Base-by-base conservation (phyloP, 305 asterid genomes). In the Fraxinus baroniana region DNA sequence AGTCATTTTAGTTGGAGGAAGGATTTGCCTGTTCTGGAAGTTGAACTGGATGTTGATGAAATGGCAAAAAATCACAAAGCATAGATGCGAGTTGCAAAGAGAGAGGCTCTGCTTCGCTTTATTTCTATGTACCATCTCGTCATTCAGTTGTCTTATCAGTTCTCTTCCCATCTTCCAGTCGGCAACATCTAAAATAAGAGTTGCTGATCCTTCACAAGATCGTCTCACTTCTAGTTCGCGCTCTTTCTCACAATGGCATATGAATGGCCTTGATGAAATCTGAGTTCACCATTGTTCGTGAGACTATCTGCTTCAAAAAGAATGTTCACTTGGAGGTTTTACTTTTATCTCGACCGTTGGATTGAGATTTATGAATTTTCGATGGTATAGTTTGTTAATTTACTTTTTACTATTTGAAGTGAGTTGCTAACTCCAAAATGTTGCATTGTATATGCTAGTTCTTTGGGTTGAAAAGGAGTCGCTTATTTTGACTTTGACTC, bases 41-140 rank as follows among this genome's bases (percentile, higher is more conserved):
- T 93, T 74, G 98, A 95, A 88, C 92, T 93, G 68, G 96, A 95
- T 81, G 91, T 95, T 15, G 97, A 92, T 37, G 98, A 95, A 87
- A 87, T 95, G 97, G 89, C 87, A 22, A 90, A 89, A 68, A 91
- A 89, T 87, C 97, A 92, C 86, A 92, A 92, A 88, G 86, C 89
- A 10, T 91, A 88, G 90, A 77, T 52, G 36, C 13, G 75, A 70
- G 39, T 77, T 39, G 79, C 78, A n/a, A 3, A 20, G 74, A 32
- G 83, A 52, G 7, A 49, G 77, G 78, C 72, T 82, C 44, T 73
- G 79, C 70, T 77, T 41, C n/a, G 13, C 82, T 52, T 20, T 4
- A 15, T 64, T 26, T 26, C 64, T 37, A 49, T 60, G 24, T 13
- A 66, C 2, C 41, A 17, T 30, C 70, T 28, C 32, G 35, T 55